Evolutionary conservation across 495 filamentous ascomycete genomes (phyloP).

Genomic region (Xylaria telfairii): DNA sequence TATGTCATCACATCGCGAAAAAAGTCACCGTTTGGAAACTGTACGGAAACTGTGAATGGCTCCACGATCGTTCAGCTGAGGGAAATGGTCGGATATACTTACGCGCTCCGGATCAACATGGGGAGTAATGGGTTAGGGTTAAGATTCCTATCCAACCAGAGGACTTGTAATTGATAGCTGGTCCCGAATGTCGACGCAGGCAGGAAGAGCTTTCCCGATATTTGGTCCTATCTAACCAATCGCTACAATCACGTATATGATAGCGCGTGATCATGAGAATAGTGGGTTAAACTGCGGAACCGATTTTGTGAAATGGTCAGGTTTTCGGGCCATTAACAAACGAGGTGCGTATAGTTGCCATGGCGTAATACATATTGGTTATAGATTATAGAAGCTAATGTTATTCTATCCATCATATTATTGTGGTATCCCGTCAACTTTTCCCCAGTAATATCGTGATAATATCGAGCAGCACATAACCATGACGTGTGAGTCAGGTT

Average conservation of each 20-base stretch:
- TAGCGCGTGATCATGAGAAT: conserved; percentile 9
- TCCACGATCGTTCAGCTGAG: conserved; percentile 3
- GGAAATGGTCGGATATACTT: conserved; percentile 9
- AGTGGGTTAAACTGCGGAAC: conserved; percentile 14
- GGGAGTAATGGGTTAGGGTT: conserved; percentile 4
- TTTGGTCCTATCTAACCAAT: conserved; percentile 9
- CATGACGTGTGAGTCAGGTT: conserved; percentile 25
- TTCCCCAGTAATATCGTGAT: neutral
- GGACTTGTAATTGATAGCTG: neutral
- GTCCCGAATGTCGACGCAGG: neutral
- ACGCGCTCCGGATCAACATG: conserved; percentile 1
- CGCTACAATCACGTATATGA: conserved; percentile 2
- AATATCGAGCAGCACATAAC: neutral
- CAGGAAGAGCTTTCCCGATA: conserved; percentile 16
- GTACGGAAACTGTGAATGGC: conserved; percentile 21
- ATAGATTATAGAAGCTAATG: conserved; percentile 3
- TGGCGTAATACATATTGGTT: neutral
- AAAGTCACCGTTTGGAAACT: conserved; percentile 13
- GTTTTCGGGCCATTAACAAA: neutral
- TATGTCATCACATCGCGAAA: neutral
- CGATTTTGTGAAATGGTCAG: neutral
- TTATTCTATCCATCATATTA: neutral
- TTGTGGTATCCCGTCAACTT: neutral
- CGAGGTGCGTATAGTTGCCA: neutral
- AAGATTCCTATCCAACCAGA: conserved; percentile 8